These are phyloP conservation scores for Alternaria brassicae DNA, from an alignment of 2,329 filamentous ascomycete genomes.

Conservation along the genomic window DNA sequence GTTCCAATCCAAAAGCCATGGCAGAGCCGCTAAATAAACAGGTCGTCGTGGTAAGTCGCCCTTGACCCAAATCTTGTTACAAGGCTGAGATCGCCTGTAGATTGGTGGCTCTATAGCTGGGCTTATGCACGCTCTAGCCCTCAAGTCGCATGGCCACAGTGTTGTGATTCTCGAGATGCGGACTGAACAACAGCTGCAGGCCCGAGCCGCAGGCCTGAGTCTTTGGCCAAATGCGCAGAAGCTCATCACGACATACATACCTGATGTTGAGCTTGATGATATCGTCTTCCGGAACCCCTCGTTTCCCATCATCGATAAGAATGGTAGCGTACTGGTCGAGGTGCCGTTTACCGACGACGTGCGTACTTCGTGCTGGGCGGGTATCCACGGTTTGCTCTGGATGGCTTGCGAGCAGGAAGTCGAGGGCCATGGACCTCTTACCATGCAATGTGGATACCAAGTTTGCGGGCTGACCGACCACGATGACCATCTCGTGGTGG, in stretches of 20 bases:
- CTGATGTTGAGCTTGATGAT: conserved; percentile 9
- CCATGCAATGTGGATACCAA: conserved; percentile 8
- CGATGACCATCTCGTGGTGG: conserved; percentile 3
- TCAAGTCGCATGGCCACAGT: conserved; percentile 24
- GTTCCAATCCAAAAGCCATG: not conserved
- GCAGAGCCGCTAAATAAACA: not conserved
- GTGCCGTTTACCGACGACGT: conserved; percentile 10
- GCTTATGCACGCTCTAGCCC: conserved; percentile 28
- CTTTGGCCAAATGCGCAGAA: conserved; percentile 23
- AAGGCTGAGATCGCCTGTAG: not conserved
- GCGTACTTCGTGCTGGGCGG: conserved; percentile 25
- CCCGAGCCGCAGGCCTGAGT: conserved; percentile 26
- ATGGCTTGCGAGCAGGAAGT: conserved; percentile 11
- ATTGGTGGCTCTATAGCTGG: conserved; percentile 30
- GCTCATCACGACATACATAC: conserved; percentile 18
- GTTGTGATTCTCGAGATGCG: conserved; percentile 25
- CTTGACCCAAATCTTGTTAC: not conserved
- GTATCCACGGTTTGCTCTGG: conserved; percentile 18
- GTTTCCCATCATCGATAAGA: conserved; percentile 19
- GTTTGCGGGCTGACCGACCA: conserved; percentile 14
- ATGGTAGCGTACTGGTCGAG: conserved; percentile 13
- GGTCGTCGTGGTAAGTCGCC: conserved; percentile 5
- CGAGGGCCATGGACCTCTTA: conserved; percentile 3
- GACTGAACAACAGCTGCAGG: conserved; percentile 14
- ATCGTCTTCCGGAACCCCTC: conserved; percentile 13